phyloP scores from a whole-genome alignment of 2,329 filamentous ascomycete genomes.

The Fusarium mundagurra region DNA sequence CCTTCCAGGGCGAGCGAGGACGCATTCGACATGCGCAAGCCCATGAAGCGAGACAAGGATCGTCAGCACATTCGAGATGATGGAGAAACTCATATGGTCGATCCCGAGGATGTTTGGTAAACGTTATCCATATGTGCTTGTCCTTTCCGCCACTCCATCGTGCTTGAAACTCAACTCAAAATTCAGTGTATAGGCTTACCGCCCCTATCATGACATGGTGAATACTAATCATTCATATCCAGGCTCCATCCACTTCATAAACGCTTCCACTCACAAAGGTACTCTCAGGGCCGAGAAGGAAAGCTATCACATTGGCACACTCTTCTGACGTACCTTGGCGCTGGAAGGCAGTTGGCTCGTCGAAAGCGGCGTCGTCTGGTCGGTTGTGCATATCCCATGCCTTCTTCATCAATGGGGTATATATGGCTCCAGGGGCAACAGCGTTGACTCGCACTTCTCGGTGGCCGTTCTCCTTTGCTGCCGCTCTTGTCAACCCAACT shows the following conservation, averaged over 20 bases:
- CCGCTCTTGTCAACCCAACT: slow-evolving; percentile 49
- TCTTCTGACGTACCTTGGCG: slow-evolving; percentile 56
- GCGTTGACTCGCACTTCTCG: slow-evolving; percentile 58
- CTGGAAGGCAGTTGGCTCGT: slow-evolving; percentile 54
- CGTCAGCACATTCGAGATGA: slow-evolving; percentile 80
- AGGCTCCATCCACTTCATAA: slow-evolving; percentile 59
- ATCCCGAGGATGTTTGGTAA: slow-evolving; percentile 87
- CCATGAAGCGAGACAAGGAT: slow-evolving; percentile 81
- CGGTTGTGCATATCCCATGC: slow-evolving; percentile 49
- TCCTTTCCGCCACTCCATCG: slow-evolving; percentile 56
- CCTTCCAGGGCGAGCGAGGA: slow-evolving; percentile 76
- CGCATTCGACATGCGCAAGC: slow-evolving; percentile 97
- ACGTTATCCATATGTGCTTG: slow-evolving; percentile 2
- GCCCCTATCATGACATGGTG: background rate
- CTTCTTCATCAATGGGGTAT: slow-evolving; percentile 60
- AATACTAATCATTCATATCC: slow-evolving; percentile 42
- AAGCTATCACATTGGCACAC: slow-evolving; percentile 48
- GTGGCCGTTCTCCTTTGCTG: slow-evolving; percentile 53
- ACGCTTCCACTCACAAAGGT: slow-evolving; percentile 50
- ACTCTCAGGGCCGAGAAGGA: slow-evolving; percentile 50
- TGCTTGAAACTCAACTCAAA: background rate
- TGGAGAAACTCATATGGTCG: slow-evolving; percentile 81
- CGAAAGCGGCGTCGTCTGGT: slow-evolving; percentile 51
- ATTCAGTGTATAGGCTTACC: background rate
- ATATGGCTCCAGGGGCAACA: slow-evolving; percentile 59